A percentile compares a stretch with the other conserved stretches of the same genome.
phyloP scores from a whole-genome alignment of 768 basidiomycete genomes.

The Mrakia blollopis region DNA sequence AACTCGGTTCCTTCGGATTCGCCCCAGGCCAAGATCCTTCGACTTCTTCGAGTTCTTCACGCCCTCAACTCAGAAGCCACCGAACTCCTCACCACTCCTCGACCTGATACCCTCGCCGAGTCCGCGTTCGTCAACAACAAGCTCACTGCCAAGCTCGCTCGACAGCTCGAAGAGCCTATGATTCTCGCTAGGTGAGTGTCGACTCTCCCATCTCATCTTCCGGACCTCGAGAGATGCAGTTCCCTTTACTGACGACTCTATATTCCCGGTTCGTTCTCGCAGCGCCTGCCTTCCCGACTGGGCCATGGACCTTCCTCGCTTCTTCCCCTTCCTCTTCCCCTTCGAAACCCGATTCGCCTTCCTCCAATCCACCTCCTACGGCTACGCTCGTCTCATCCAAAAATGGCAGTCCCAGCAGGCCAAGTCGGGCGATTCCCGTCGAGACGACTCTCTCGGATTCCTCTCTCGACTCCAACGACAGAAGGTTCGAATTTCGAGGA shows the following conservation, averaged over 20 bases:
- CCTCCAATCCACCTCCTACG: slow-evolving; percentile 94
- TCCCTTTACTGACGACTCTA: not conserved
- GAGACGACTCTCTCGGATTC: slow-evolving; percentile 88
- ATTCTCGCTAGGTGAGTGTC: slow-evolving; percentile 82
- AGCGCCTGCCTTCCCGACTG: slow-evolving; percentile 96
- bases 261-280: not conserved
- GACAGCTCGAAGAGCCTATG: slow-evolving; percentile 97
- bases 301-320: slow-evolving; percentile 90
- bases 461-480: slow-evolving; percentile 87
- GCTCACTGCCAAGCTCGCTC: slow-evolving; percentile 91
- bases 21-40: slow-evolving; percentile 81
- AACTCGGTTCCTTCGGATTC: slow-evolving; percentile 79
- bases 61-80: slow-evolving; percentile 64
- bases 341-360: slow-evolving; percentile 97
- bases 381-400: slow-evolving; percentile 88
- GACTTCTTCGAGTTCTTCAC: slow-evolving; percentile 79
- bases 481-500: slow-evolving; percentile 93
- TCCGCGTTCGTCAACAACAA: slow-evolving; percentile 95
- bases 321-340: slow-evolving; percentile 98
- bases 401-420: slow-evolving; percentile 89
- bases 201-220: not conserved
- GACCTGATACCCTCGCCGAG: slow-evolving; percentile 53
- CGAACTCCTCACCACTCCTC: slow-evolving; percentile 3
- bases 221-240: too few relatives aligned
- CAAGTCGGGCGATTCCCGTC: slow-evolving; percentile 58